These are phyloP conservation scores for Hemileia vastatrix DNA, from an alignment of 1,284 basidiomycete species.

Conservation along the genomic window DNA sequence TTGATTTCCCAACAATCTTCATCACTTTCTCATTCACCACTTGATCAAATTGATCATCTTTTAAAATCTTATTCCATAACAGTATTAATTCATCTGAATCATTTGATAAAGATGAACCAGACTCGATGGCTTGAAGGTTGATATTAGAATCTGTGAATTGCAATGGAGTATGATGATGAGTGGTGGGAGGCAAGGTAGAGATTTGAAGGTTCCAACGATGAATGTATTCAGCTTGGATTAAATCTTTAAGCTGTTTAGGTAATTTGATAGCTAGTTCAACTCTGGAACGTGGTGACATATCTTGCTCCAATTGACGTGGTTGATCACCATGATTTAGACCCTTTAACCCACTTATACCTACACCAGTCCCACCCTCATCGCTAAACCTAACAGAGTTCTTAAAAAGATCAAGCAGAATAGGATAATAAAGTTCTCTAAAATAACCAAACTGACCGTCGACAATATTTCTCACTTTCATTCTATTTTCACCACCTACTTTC, in stretches of 20 bases:
- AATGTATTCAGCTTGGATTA: slow-evolving; percentile 2
- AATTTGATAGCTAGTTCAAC: slow-evolving; percentile 15
- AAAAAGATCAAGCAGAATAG: slow-evolving; percentile 63
- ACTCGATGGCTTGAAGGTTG: no score
- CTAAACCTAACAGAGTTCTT: slow-evolving; percentile 46
- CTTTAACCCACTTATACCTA: not conserved
- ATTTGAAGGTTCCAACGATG: slow-evolving; percentile 15
- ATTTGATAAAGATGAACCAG: no score
- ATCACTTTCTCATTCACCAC: no score
- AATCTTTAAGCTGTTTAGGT: slow-evolving; percentile 10
- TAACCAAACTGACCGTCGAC: slow-evolving; percentile 69
- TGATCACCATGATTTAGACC: not conserved
- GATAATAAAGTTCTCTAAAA: slow-evolving; percentile 77
- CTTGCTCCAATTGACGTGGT: not conserved
- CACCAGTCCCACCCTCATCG: not conserved
- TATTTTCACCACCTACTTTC: slow-evolving; percentile 81
- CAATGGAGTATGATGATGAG: no score
- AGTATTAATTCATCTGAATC: no score
- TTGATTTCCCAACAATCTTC: no score
- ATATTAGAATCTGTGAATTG: no score
- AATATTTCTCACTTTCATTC: slow-evolving; percentile 86
- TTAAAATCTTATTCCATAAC: no score
- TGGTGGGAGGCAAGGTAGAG: no score
- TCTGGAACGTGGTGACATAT: not conserved
- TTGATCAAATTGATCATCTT: no score